Conservation (phyloP, 2,329 filamentous ascomycete genomes). For the Aaosphaeria pasadenensis region DNA sequence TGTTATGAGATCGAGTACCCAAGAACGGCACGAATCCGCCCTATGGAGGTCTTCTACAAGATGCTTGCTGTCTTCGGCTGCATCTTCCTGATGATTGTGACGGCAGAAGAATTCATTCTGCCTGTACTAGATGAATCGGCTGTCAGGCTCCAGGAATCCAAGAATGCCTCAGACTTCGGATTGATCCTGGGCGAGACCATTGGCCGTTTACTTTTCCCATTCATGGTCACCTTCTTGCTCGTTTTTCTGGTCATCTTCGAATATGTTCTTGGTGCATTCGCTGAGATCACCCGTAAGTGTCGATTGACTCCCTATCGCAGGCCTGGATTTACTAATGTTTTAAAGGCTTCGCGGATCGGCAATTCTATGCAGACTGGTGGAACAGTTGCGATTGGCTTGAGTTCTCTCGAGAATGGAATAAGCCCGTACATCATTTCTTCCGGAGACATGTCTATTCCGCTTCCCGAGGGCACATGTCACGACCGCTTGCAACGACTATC, state of each 20-base stretch:
- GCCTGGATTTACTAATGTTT: not conserved
- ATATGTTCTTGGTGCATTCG: constrained; percentile 90
- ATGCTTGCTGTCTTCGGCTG: constrained; percentile 89
- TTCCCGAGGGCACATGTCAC: constrained; percentile 71
- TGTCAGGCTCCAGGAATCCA: constrained; percentile 47
- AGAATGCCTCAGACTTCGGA: constrained; percentile 60
- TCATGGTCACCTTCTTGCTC: constrained; percentile 92
- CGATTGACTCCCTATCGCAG: not conserved
- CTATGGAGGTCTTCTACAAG: constrained; percentile 80
- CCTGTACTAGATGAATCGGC: constrained; percentile 78
- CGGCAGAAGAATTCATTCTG: constrained; percentile 91
- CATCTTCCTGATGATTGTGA: constrained; percentile 89
- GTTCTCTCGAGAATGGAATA: constrained; percentile 91
- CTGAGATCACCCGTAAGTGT: constrained; percentile 71
- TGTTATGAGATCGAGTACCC: constrained; percentile 99
- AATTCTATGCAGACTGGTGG: constrained; percentile 83
- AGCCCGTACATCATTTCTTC: constrained; percentile 95
- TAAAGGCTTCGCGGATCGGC: constrained; percentile 76
- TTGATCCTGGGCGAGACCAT: constrained; percentile 88
- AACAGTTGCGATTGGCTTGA: constrained; percentile 85
- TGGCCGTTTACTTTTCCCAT: constrained; percentile 88
- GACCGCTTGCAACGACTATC: constrained; percentile 74
- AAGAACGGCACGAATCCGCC: constrained; percentile 70
- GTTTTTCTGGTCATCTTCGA: constrained; percentile 99
- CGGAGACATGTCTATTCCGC: constrained; percentile 91